phyloP scores from a whole-genome alignment of 306 rosid species.

The Aeschynomene evenia region DNA sequence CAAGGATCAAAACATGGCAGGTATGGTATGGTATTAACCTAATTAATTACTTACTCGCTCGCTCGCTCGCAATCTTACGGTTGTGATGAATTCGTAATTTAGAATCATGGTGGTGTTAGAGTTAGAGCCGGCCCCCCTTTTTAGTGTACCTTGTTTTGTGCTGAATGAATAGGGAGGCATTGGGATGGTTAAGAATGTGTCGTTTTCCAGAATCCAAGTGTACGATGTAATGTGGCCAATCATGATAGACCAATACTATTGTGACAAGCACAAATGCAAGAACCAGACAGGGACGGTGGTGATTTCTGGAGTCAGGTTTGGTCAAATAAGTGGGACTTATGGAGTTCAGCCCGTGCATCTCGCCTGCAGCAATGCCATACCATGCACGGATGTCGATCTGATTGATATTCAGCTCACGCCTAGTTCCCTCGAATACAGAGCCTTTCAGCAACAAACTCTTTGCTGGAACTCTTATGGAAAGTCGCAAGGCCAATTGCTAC shows the following conservation, averaged over 20 bases:
- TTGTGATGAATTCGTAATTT: too few species aligned
- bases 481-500: slow-evolving; percentile 59
- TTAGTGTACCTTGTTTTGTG: too few species aligned
- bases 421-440: slow-evolving; percentile 24
- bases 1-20: slow-evolving; percentile 98
- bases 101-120: too few species aligned
- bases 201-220: slow-evolving; percentile 75
- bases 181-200: slow-evolving; percentile 84
- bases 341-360: slow-evolving; percentile 63
- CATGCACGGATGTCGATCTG: slow-evolving; percentile 77
- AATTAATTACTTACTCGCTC: too few species aligned
- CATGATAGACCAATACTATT: slow-evolving; percentile 80
- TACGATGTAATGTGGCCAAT: slow-evolving; percentile 70
- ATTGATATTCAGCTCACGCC: slow-evolving; percentile 68
- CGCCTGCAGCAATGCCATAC: slow-evolving; percentile 73
- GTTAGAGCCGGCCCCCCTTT: too few species aligned
- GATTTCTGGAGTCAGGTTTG: slow-evolving; percentile 61
- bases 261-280: slow-evolving; percentile 79
- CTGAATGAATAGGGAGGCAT: slow-evolving; percentile 73
- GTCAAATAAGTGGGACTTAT: slow-evolving; percentile 60
- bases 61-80: too few species aligned
- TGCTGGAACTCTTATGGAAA: slow-evolving; percentile 82
- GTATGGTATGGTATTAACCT: slow-evolving; percentile 50
- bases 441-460: slow-evolving; percentile 40
- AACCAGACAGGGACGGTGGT: slow-evolving; percentile 66